Evolutionary conservation across 352 stramenopile species (phyloP).

Genomic region (Phytopythium cucurbitacearum): DNA sequence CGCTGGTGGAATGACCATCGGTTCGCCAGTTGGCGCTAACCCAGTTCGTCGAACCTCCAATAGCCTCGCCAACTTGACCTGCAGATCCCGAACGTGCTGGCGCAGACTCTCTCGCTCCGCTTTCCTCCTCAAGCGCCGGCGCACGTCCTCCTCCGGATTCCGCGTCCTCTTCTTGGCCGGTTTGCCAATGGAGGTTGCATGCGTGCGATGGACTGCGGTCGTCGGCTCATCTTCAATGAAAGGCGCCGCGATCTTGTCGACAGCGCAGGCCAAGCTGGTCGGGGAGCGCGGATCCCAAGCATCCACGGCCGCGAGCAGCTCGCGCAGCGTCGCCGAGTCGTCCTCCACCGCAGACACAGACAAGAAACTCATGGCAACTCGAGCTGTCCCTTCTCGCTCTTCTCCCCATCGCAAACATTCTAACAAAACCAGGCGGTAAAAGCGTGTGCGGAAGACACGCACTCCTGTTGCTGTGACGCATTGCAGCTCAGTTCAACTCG

Average conservation of each 20-base stretch:
- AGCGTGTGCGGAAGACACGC: no score
- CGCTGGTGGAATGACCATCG: neutral
- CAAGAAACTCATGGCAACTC: constrained; percentile 1
- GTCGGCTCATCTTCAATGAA: neutral
- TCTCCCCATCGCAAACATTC: no score
- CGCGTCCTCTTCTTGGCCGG: neutral
- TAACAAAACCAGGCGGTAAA: no score
- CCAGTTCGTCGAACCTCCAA: neutral
- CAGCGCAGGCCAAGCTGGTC: no score
- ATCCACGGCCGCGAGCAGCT: constrained; percentile 4
- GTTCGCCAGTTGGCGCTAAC: neutral
- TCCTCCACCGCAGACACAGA: neutral
- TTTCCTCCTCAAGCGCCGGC: constrained; percentile 4
- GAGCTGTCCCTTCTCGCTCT: no score
- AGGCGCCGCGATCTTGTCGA: neutral
- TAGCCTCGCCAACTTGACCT: neutral
- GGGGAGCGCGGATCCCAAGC: neutral
- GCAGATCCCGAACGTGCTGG: neutral
- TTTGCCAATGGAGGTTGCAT: neutral
- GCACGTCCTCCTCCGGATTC: constrained; percentile 1
- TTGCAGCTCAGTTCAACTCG: no score
- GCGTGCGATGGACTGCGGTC: neutral
- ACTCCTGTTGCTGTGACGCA: no score
- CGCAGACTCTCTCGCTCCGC: neutral
- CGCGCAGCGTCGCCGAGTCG: constrained; percentile 3